A percentile compares a stretch with the other conserved stretches of the same genome.
Conservation (phyloP, 129 eudicot genomes). For the Apium graveolens region DNA sequence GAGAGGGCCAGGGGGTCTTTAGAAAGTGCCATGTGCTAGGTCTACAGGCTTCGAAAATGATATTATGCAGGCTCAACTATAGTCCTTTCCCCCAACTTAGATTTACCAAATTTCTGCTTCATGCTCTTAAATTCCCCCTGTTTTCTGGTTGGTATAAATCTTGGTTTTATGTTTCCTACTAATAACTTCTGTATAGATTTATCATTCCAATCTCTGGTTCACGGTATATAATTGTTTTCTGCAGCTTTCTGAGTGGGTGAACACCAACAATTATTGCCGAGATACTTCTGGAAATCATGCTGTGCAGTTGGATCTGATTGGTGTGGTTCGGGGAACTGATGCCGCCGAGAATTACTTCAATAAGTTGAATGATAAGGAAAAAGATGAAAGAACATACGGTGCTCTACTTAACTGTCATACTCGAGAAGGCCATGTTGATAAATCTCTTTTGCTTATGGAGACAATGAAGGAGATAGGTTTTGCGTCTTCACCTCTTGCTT, state of each 20-base stretch:
- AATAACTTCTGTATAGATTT: background rate
- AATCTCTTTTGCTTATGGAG: conserved; percentile 29
- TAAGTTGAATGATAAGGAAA: conserved; percentile 18
- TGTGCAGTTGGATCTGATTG: conserved; percentile 33
- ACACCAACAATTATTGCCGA: conserved; percentile 14
- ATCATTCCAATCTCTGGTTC: background rate
- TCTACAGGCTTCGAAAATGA: background rate
- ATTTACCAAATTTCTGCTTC: background rate
- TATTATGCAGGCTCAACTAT: background rate
- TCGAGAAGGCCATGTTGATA: conserved; percentile 27
- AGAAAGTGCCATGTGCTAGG: background rate
- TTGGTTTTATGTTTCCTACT: background rate
- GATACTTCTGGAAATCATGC: conserved; percentile 24
- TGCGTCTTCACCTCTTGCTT: conserved; percentile 26
- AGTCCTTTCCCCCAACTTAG: background rate
- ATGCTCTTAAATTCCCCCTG: background rate
- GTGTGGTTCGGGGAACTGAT: conserved; percentile 28
- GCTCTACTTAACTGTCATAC: conserved; percentile 38
- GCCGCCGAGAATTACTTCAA: conserved; percentile 38
- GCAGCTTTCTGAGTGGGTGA: conserved; percentile 45
- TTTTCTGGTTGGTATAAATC: background rate
- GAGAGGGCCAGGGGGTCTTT: background rate
- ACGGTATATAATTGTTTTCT: background rate
- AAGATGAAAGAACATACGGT: conserved; percentile 31
- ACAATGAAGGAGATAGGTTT: conserved; percentile 33